phyloP scores from a whole-genome alignment of 1,284 basidiomycete genomes.

The Mycosarcoma maydis region DNA sequence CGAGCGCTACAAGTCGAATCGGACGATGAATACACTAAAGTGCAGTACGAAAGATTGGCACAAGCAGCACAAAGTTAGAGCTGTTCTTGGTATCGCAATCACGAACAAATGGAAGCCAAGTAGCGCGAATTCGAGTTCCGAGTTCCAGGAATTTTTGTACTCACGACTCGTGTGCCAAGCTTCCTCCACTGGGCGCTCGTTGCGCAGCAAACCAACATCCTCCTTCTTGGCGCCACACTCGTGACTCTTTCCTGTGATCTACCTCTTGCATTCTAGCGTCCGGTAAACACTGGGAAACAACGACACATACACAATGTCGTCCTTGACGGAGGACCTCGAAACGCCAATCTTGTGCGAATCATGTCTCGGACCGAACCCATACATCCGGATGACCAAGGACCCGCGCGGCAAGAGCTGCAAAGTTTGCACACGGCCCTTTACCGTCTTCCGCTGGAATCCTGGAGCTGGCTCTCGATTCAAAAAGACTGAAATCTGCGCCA shows the following conservation, averaged over 20 bases:
- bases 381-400: constrained; percentile 81
- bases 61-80: no score
- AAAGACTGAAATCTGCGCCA: constrained; percentile 97
- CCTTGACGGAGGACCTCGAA: constrained; percentile 77
- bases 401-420: constrained; percentile 88
- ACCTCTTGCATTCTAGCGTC: not conserved
- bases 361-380: constrained; percentile 68
- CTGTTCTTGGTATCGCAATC: no score
- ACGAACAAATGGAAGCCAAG: no score
- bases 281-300: no score
- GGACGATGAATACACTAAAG: no score
- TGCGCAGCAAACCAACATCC: constrained; percentile 8
- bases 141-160: constrained; percentile 16
- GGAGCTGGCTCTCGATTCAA: constrained; percentile 91
- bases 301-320: constrained; percentile 5
- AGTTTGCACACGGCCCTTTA: constrained; percentile 89
- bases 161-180: constrained; percentile 6
- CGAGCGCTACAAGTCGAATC: not conserved
- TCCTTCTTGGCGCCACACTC: not conserved
- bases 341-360: constrained; percentile 78
- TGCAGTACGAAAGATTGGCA: no score
- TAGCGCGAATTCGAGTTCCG: constrained; percentile 10
- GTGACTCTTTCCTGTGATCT: not conserved
- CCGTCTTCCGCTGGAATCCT: constrained; percentile 98
- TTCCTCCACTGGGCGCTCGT: constrained; percentile 20